These are phyloP conservation scores for Sambucus nigra DNA, from an alignment of 129 eudicot species.

Conservation along the genomic window DNA sequence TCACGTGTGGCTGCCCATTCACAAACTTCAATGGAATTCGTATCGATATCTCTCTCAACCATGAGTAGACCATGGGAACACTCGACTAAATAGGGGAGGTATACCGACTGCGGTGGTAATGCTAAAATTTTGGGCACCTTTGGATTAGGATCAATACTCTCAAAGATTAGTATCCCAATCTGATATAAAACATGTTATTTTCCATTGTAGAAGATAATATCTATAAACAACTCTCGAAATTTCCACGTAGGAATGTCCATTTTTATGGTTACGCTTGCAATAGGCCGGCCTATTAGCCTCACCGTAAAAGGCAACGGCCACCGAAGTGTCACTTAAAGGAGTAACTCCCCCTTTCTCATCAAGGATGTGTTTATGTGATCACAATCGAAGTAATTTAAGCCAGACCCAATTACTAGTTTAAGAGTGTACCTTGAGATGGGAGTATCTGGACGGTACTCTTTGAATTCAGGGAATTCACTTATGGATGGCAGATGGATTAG, in stretches of 20 bases:
- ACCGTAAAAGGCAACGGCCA: background rate
- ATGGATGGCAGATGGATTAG: background rate
- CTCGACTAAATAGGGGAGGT: background rate
- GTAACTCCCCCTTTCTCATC: background rate
- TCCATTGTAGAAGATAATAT: background rate
- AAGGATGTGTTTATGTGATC: background rate
- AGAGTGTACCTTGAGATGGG: background rate
- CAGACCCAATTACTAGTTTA: no score
- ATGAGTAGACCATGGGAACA: background rate
- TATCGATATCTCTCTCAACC: background rate
- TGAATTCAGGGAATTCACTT: background rate
- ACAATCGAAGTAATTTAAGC: background rate
- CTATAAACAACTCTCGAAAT: background rate
- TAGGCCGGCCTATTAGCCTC: background rate
- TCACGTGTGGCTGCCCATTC: background rate
- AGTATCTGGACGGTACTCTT: background rate
- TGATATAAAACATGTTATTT: background rate
- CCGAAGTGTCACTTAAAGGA: background rate
- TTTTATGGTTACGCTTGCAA: background rate
- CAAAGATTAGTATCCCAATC: background rate
- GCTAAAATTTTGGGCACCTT: background rate
- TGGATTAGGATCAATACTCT: background rate
- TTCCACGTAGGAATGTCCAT: background rate
- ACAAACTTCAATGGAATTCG: background rate
- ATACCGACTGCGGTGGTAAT: background rate